Base-by-base conservation (phyloP, 208 protist species). In the Crithidia sp. region DNA sequence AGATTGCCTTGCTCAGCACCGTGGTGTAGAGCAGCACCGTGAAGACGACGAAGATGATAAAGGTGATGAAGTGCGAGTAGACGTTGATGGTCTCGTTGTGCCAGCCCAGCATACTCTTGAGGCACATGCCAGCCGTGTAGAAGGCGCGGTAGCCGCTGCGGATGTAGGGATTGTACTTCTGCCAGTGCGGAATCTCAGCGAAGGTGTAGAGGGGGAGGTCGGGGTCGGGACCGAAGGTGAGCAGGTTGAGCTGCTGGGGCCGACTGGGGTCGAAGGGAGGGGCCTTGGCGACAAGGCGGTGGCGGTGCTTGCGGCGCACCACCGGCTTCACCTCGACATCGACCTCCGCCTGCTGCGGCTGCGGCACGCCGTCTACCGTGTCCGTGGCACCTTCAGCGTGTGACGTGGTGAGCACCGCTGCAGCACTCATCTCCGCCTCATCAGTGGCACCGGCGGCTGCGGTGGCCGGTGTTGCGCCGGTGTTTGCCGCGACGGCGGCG, bases 31-130 rank as follows among this genome's bases (percentile, higher is more conserved):
- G 44, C 7, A 85, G 49, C n/a, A 85, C 55, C 5, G 82, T 83
- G n/a, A 95, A 44, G 36, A 75, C 62, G 14, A 90, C 41, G 79
- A 94, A 95, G 47, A 80, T 39, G 50, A 97, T 7, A 53, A 90
- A 90, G 7, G 88, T 88, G 41, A 85, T 14, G 13, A 87, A 70
- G 78, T 97, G 93, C 14, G 87, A 87, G 85, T 85, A 94, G 5
- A 97, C 71, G 74, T 97, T 97, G 56, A 94, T 69, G n/a, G 90
- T 89, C 74, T 97, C 93, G 76, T 97, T 97, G 74, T 97, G 93
- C 77, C 88, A 79, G 10, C 77, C 71, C 69, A 94, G 73, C 4
- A 96, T 59, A 57, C 91, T 96, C 45, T 79, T 76, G 10, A 94
- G 36, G 19, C 76, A 87, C 83, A 87, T 84, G 16, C 36, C 16